Percentiles rank a stretch among this genome's conserved stretches.
phyloP scores from a whole-genome alignment of 306 rosid species.

The Cucumis melo region DNA sequence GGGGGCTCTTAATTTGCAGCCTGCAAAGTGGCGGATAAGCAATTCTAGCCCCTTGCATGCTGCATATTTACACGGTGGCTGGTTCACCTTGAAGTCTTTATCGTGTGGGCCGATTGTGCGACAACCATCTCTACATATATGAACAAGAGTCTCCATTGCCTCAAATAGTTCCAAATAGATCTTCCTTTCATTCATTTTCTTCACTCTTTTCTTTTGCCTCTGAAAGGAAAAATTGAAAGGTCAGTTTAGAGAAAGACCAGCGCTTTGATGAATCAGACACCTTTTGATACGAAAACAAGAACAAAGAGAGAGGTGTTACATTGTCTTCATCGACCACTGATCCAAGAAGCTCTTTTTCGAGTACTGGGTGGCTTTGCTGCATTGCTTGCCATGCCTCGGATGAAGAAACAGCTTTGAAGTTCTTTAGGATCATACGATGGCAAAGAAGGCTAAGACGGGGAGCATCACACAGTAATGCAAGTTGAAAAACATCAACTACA shows the following conservation, averaged over 20 bases:
- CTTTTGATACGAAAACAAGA: not conserved
- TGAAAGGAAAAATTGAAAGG: slow-evolving; percentile 14
- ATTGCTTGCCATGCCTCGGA: slow-evolving; percentile 70
- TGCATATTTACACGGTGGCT: slow-evolving; percentile 48
- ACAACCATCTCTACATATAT: slow-evolving; percentile 88
- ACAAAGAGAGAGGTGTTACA: slow-evolving; percentile 22
- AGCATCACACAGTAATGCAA: slow-evolving; percentile 71
- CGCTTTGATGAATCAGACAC: not conserved
- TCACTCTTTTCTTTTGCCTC: slow-evolving; percentile 45
- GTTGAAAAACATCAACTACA: slow-evolving; percentile 63
- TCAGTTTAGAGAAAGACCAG: not conserved
- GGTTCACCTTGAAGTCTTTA: slow-evolving; percentile 59
- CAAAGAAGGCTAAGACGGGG: slow-evolving; percentile 68
- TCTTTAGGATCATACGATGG: slow-evolving; percentile 46
- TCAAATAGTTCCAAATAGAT: slow-evolving; percentile 56
- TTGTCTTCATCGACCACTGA: slow-evolving; percentile 42
- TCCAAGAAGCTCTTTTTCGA: slow-evolving; percentile 45
- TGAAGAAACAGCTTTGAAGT: slow-evolving; percentile 42
- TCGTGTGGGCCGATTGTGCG: slow-evolving; percentile 76
- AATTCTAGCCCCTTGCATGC: slow-evolving; percentile 80
- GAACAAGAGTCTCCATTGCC: slow-evolving; percentile 98
- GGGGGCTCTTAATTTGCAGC: slow-evolving; percentile 64
- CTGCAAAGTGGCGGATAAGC: slow-evolving; percentile 92
- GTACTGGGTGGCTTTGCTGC: slow-evolving; percentile 59
- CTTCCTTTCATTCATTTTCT: slow-evolving; percentile 47